phyloP scores from a whole-genome alignment of 805 yeast species.

The Metschnikowia aberdeeniae region DNA sequence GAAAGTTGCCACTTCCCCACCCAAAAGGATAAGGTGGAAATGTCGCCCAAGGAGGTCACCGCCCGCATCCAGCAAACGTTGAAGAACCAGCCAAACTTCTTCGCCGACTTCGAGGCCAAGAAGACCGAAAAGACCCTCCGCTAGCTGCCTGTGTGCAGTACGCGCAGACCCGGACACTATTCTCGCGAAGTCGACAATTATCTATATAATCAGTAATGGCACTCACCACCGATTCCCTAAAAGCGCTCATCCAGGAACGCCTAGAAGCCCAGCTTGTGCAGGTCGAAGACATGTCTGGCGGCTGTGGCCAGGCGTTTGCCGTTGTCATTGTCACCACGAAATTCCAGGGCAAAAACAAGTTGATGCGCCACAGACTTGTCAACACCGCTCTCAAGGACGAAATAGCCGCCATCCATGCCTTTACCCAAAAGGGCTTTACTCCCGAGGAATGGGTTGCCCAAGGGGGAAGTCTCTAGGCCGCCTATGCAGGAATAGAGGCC shows the following conservation, averaged over 20 bases:
- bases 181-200: slow-evolving; percentile 2
- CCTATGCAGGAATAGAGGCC: background rate
- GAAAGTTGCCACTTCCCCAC: slow-evolving; percentile 40
- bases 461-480: slow-evolving; percentile 25
- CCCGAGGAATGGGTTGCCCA: slow-evolving; percentile 73
- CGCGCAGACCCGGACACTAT: background rate
- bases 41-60: slow-evolving; percentile 36
- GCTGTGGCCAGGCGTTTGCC: slow-evolving; percentile 98
- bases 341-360: slow-evolving; percentile 77
- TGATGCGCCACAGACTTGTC: slow-evolving; percentile 83
- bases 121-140: slow-evolving; percentile 11
- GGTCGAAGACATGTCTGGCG: slow-evolving; percentile 75
- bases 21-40: slow-evolving; percentile 14
- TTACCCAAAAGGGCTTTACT: slow-evolving; percentile 87
- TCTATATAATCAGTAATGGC: slow-evolving; percentile 20
- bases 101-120: slow-evolving; percentile 13
- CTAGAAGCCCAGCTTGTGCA: slow-evolving; percentile 63
- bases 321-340: slow-evolving; percentile 73
- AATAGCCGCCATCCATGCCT: slow-evolving; percentile 86
- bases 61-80: slow-evolving; percentile 27
- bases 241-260: slow-evolving; percentile 47
- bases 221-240: slow-evolving; percentile 40
- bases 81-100: slow-evolving; percentile 31
- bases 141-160: background rate
- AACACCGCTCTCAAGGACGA: slow-evolving; percentile 79